Evolutionary conservation across 352 stramenopile genomes (phyloP), one percentile per base, ranked within the genome.

Genomic region (Pythium sp.): DNA sequence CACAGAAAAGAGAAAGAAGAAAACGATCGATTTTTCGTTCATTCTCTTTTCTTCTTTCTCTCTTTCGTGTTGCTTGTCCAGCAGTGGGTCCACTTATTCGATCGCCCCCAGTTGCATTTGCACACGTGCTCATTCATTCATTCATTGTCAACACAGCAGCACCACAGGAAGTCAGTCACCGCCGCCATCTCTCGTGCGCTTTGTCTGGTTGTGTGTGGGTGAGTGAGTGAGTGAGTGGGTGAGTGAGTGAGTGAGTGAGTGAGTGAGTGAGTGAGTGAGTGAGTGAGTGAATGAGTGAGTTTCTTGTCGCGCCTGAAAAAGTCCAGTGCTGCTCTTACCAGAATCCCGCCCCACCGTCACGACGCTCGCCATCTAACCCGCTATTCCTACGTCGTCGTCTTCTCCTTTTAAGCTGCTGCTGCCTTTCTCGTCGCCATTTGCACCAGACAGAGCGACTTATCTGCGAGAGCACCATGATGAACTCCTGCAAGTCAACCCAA

Each of bases 391-490:
- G 7, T 38, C 9, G 34, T 1, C 41, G 14, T 9, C 43, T 15
- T 51, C 43, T 51, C 18, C 4, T 24, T 15, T 4, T 15, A 20
- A 20, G 20, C 15, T 14, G 15, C 43, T 5, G 36, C 43, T 26
- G n/a, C 20, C 49, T 56, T 30, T 28, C 49, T 56, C 49, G 4
- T 56, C 49, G 20, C n/a, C 49, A 30, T 30, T 56, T 8, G 47
- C 15, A 11, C 49, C 43, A 22, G 43, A 51, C 18, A 4, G 43
- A 4, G 43, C 6, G 18, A 24, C 43, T 22, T 43, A 5, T 15
- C 9, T 43, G 11, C 36, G 43, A 20, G 3, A 55, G n/a, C 47
- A 28, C n/a, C 49, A 62, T 49, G 56, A 62, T 49, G 56, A 62
- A 62, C 56, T 62, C 56, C 9, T 38, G n/a, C 56, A 22, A 22